phyloP scores from a whole-genome alignment of 169 alveolate species.

The Plasmodium vivax region DNA sequence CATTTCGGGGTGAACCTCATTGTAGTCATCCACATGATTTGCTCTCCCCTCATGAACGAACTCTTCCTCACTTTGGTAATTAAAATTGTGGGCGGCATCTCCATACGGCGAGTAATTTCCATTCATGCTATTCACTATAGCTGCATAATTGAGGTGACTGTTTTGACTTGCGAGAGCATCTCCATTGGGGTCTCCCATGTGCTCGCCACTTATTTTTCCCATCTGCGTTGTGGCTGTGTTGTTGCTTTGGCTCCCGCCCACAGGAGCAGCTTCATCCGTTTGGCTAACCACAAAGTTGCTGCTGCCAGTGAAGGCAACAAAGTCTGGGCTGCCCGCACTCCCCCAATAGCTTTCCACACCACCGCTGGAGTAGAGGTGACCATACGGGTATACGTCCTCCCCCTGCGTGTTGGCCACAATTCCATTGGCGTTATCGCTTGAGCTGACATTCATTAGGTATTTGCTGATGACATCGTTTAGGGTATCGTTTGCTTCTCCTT shows the following conservation, averaged over 20 bases:
- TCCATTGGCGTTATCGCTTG: neutral
- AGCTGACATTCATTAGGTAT: constrained; percentile 5
- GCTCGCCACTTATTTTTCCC: neutral
- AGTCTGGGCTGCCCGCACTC: neutral
- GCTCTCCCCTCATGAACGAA: neutral
- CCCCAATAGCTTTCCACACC: neutral
- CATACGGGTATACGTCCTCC: neutral
- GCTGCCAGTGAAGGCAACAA: neutral
- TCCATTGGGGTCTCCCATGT: neutral
- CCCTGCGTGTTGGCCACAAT: neutral
- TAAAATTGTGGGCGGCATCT: neutral
- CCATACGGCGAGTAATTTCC: neutral
- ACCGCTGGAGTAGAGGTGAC: neutral
- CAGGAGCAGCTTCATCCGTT: neutral
- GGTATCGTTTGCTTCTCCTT: neutral
- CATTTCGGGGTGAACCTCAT: neutral
- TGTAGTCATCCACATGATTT: neutral
- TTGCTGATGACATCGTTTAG: constrained; percentile 35
- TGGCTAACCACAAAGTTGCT: neutral
- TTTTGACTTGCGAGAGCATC: neutral
- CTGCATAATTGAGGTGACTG: neutral
- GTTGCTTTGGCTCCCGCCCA: neutral
- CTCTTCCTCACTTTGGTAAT: neutral
- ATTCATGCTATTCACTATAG: neutral
- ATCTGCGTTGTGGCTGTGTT: neutral